phyloP scores from a whole-genome alignment of 192 early-diverging fungal species.

The Diversispora epigaea region DNA sequence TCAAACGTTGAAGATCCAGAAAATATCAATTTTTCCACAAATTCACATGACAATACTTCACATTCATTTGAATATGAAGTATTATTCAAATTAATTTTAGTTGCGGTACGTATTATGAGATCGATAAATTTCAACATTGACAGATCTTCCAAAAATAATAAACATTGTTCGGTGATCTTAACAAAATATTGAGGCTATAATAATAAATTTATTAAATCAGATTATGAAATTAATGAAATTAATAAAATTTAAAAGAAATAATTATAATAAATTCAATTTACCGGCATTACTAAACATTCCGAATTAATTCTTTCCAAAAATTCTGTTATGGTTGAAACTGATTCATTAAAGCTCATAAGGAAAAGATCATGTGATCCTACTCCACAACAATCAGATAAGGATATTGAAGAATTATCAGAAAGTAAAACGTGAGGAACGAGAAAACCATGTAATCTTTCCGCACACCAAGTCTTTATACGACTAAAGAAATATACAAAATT shows the following conservation, averaged over 20 bases:
- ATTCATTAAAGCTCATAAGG: background rate
- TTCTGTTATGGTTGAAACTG: background rate
- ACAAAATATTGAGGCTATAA: slow-evolving; percentile 4
- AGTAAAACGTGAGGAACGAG: background rate
- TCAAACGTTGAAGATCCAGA: background rate
- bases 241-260: background rate
- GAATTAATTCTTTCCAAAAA: slow-evolving; percentile 12
- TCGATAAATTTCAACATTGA: background rate
- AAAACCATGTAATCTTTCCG: background rate
- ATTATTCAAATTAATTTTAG: background rate
- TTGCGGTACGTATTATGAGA: slow-evolving; percentile 14
- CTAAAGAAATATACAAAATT: background rate
- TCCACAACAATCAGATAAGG: background rate
- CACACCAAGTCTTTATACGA: slow-evolving; percentile 15
- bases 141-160: slow-evolving; percentile 14
- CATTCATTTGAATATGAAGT: background rate
- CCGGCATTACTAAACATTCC: background rate
- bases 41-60: background rate
- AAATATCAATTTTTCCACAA: slow-evolving; percentile 26
- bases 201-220: background rate
- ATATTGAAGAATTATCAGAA: background rate
- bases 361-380: background rate
- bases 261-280: background rate
- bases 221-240: background rate
- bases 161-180: slow-evolving; percentile 21